Evolutionary conservation across 2,329 filamentous ascomycete genomes (phyloP).

Genomic region (Monilinia laxa): DNA sequence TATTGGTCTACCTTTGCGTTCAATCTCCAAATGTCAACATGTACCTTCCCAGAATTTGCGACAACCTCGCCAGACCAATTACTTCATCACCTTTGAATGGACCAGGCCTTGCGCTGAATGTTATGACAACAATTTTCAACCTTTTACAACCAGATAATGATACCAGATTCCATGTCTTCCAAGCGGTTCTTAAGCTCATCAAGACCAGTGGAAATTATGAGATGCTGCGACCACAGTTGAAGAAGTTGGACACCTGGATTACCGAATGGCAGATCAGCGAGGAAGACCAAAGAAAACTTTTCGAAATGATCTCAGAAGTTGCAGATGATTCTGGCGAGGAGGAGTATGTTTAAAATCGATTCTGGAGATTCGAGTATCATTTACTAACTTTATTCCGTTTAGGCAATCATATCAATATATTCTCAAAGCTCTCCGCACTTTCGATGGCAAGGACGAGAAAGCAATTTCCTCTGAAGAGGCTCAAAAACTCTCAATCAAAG

Average conservation of each 20-base stretch:
- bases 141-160: slow-evolving; percentile 74
- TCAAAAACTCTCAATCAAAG: slow-evolving; percentile 62
- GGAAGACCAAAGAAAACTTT: slow-evolving; percentile 82
- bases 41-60: slow-evolving; percentile 84
- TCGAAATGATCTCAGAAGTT: slow-evolving; percentile 76
- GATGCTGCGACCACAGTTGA: slow-evolving; percentile 76
- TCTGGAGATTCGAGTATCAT: background rate
- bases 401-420: slow-evolving; percentile 66
- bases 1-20: slow-evolving; percentile 88
- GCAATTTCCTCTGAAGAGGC: slow-evolving; percentile 60
- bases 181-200: slow-evolving; percentile 83
- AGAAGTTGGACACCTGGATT: slow-evolving; percentile 80
- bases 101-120: slow-evolving; percentile 79
- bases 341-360: slow-evolving; percentile 54
- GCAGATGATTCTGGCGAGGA: slow-evolving; percentile 76
- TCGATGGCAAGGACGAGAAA: slow-evolving; percentile 55
- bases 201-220: slow-evolving; percentile 76
- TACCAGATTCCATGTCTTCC: slow-evolving; percentile 84
- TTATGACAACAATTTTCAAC: slow-evolving; percentile 96
- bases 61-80: slow-evolving; percentile 84
- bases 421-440: slow-evolving; percentile 60
- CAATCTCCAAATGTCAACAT: slow-evolving; percentile 82
- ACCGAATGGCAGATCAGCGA: slow-evolving; percentile 77
- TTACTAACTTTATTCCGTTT: slow-evolving; percentile 35
- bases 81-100: slow-evolving; percentile 83